Percentiles rank a stretch among this genome's conserved stretches.
Evolutionary conservation across 192 early-diverging fungal species (phyloP).

Genomic region (Coemansia furcata): DNA sequence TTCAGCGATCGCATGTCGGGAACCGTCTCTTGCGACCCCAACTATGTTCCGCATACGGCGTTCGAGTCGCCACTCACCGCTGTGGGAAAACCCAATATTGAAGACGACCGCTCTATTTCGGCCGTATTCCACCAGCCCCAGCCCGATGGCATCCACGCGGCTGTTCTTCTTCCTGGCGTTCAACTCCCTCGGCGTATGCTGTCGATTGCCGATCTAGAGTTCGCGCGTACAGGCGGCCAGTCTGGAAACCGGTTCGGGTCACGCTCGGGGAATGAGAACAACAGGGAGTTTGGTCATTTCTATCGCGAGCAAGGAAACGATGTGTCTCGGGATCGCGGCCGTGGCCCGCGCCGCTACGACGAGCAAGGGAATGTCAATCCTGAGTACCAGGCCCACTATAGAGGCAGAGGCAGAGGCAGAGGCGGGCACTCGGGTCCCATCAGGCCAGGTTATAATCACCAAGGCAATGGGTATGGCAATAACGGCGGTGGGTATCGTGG

Average conservation of each 20-base stretch:
- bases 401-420: constrained; percentile 2
- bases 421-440: not conserved
- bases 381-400: constrained; percentile 21
- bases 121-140: constrained; percentile 48
- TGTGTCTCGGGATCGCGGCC: constrained; percentile 42
- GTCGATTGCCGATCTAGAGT: constrained; percentile 31
- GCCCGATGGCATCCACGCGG: constrained; percentile 21
- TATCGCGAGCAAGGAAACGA: constrained; percentile 52
- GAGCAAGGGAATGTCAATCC: constrained; percentile 41
- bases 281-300: constrained; percentile 40
- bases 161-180: constrained; percentile 44
- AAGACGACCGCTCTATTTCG: constrained; percentile 63
- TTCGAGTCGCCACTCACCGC: constrained; percentile 58
- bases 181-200: constrained; percentile 29
- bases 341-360: constrained; percentile 47
- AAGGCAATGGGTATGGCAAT: not conserved
- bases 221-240: constrained; percentile 39
- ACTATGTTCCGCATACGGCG: constrained; percentile 59
- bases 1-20: constrained; percentile 61
- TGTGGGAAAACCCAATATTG: constrained; percentile 58
- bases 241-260: constrained; percentile 26
- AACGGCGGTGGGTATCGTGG: not conserved
- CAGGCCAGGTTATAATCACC: not conserved
- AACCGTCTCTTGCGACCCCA: constrained; percentile 55
- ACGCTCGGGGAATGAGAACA: constrained; percentile 33